These are phyloP conservation scores for Glycine soja DNA, from an alignment of 306 rosid genomes.

Conservation along the genomic window DNA sequence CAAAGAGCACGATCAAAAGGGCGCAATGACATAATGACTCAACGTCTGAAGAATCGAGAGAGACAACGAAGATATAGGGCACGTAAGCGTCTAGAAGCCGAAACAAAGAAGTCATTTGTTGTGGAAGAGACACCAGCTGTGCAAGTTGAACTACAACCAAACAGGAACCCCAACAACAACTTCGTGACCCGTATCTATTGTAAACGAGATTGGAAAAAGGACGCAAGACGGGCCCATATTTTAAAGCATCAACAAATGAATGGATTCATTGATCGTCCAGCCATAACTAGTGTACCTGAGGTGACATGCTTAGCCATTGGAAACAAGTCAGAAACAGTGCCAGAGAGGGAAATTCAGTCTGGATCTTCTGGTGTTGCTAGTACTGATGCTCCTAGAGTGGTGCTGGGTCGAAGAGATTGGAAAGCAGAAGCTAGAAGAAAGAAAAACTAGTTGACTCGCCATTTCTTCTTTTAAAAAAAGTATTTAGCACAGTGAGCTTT, in stretches of 20 bases:
- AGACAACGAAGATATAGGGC: constrained; percentile 94
- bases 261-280: constrained; percentile 45
- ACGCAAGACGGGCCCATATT: constrained; percentile 73
- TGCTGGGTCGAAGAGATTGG: constrained; percentile 76
- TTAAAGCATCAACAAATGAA: constrained; percentile 50
- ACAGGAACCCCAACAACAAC: constrained; percentile 49
- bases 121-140: constrained; percentile 45
- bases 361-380: constrained; percentile 47
- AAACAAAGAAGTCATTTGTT: constrained; percentile 53
- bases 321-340: constrained; percentile 48
- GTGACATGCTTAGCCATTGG: constrained; percentile 45
- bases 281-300: constrained; percentile 49
- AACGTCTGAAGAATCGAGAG: constrained; percentile 88
- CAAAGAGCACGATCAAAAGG: constrained; percentile 58
- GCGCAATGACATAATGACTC: constrained; percentile 63
- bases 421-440: constrained; percentile 93
- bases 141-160: constrained; percentile 50
- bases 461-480: background rate
- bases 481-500: constrained; percentile 12
- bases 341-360: constrained; percentile 45
- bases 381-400: constrained; percentile 54
- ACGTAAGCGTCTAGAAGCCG: constrained; percentile 84
- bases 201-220: constrained; percentile 85
- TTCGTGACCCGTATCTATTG: constrained; percentile 54
- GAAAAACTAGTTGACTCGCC: constrained; percentile 52